phyloP scores from a whole-genome alignment of 257 asterid species.

The Lithospermum erythrorhizon region DNA sequence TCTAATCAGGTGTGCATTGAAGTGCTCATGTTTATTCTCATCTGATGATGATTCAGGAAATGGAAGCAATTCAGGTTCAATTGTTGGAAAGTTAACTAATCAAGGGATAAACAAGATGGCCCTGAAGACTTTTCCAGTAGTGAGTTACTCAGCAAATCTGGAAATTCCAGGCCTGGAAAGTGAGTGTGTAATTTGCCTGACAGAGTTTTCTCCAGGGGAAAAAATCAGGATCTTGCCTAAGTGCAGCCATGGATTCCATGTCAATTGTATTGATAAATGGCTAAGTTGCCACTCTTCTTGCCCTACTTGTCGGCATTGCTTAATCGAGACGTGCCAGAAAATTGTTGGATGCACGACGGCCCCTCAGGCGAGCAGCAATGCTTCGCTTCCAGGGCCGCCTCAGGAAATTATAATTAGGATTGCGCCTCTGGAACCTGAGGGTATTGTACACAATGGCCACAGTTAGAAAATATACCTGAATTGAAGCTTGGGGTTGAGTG shows the following conservation, averaged over 20 bases:
- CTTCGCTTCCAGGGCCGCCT: neutral
- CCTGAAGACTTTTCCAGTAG: constrained; percentile 13
- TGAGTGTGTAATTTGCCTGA: constrained; percentile 17
- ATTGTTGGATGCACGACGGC: constrained; percentile 7
- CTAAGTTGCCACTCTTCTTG: constrained; percentile 23
- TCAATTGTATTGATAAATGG: constrained; percentile 21
- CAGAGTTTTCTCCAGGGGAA: constrained; percentile 15
- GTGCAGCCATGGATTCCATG: constrained; percentile 22
- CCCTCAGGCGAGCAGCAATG: neutral
- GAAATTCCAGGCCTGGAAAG: constrained; percentile 6
- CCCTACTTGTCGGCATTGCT: constrained; percentile 24
- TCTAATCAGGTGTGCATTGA: constrained; percentile 16
- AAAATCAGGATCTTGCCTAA: constrained; percentile 18
- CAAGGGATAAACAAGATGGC: constrained; percentile 19
- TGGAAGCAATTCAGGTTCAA: neutral
- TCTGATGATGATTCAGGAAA: neutral
- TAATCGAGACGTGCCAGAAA: constrained; percentile 17
- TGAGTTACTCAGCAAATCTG: constrained; percentile 10
- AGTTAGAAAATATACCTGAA: neutral
- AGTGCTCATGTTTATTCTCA: constrained; percentile 11
- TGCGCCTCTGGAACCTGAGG: neutral
- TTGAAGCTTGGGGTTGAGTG: no score
- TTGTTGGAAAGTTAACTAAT: constrained; percentile 4
- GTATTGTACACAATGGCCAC: neutral
- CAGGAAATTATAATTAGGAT: constrained; percentile 7